A percentile compares a stretch with the other conserved stretches of the same genome.
Conservation (phyloP, 192 early-diverging fungal species). For the Cladochytrium replicatum region DNA sequence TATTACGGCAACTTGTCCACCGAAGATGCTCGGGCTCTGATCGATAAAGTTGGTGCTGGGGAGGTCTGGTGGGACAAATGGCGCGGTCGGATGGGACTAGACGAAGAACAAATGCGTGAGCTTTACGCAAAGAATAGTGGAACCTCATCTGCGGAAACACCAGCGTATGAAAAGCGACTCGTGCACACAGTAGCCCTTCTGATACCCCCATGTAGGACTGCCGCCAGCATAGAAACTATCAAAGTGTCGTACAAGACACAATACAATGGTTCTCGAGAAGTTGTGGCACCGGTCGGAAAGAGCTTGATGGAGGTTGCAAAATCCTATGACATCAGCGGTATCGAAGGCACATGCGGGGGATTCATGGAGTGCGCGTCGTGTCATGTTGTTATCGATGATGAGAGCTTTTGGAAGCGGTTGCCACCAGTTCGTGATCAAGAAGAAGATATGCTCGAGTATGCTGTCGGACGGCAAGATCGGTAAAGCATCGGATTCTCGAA, state of each 20-base stretch:
- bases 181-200: too few relatives aligned
- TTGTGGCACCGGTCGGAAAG: constrained; percentile 22
- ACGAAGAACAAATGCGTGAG: constrained; percentile 26
- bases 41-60: constrained; percentile 25
- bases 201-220: too few relatives aligned
- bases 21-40: constrained; percentile 25
- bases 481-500: too few relatives aligned
- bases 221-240: too few relatives aligned
- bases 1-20: constrained; percentile 41
- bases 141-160: too few relatives aligned
- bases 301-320: constrained; percentile 37
- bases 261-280: neutral
- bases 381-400: constrained; percentile 42
- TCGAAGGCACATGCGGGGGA: constrained; percentile 49
- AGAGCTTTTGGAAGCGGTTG: constrained; percentile 23
- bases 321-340: constrained; percentile 28
- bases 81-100: constrained; percentile 39
- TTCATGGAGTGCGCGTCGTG: constrained; percentile 54
- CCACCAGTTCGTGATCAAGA: constrained; percentile 36
- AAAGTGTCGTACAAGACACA: too few relatives aligned
- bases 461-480: constrained; percentile 26
- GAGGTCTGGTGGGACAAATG: constrained; percentile 38
- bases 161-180: too few relatives aligned
- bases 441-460: constrained; percentile 54
- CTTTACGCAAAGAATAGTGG: constrained; percentile 10